Conservation (phyloP, 2,329 filamentous ascomycete genomes). For the Aspergillus chevalieri region DNA sequence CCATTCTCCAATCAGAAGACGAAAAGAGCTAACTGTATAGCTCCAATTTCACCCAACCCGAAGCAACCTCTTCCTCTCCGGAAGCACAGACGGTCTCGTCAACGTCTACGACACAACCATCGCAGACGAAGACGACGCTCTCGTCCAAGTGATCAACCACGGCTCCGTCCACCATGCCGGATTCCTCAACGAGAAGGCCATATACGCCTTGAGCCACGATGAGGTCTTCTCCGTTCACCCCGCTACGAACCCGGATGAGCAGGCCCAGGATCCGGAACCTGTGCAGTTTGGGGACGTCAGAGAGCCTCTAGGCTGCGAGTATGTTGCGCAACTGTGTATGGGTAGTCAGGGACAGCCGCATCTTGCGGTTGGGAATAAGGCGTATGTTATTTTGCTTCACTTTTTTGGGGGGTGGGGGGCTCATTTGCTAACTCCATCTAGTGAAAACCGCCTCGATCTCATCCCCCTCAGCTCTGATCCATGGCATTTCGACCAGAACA, state of each 20-base stretch:
- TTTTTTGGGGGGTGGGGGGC: background rate
- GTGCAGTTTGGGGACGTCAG: constrained; percentile 53
- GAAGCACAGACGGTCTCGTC: constrained; percentile 57
- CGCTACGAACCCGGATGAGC: constrained; percentile 45
- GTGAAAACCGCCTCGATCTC: constrained; percentile 38
- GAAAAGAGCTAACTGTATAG: constrained; percentile 15
- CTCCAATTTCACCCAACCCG: constrained; percentile 49
- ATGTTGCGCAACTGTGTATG: constrained; percentile 51
- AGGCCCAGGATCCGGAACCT: constrained; percentile 39
- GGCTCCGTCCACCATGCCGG: constrained; percentile 57
- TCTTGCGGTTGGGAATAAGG: constrained; percentile 46
- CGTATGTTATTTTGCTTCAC: constrained; percentile 30
- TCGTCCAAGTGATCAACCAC: constrained; percentile 59
- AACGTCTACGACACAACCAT: constrained; percentile 56
- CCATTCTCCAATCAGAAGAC: background rate
- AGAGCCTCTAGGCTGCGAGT: constrained; percentile 51
- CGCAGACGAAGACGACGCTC: constrained; percentile 55
- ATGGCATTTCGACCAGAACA: constrained; percentile 36
- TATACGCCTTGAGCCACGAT: constrained; percentile 58
- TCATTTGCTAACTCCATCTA: constrained; percentile 8
- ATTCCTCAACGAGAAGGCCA: constrained; percentile 47
- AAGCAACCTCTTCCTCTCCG: constrained; percentile 52
- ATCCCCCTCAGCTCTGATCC: constrained; percentile 32
- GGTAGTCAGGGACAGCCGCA: constrained; percentile 34
- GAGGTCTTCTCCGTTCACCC: constrained; percentile 56